Evolutionary conservation across 441 rosid species (phyloP).

Genomic region (Populus hybrid): DNA sequence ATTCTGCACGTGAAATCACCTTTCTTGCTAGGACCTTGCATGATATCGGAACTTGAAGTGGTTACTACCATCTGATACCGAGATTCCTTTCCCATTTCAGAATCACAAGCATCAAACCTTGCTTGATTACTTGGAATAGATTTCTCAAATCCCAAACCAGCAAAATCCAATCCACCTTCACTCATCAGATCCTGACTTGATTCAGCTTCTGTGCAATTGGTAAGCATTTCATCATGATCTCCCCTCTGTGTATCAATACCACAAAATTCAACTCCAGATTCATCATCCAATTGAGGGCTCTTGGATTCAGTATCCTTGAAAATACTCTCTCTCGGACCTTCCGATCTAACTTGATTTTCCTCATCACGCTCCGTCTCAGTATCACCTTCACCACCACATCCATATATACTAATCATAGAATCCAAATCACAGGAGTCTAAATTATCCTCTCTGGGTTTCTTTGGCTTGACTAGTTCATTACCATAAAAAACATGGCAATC

Average conservation of each 20-base stretch:
- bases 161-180: conserved; percentile 17
- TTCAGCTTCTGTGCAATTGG: conserved; percentile 15
- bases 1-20: conserved; percentile 37
- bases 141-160: conserved; percentile 16
- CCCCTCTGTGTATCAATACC: conserved; percentile 14
- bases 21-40: conserved; percentile 19
- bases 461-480: conserved; percentile 20
- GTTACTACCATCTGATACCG: conserved; percentile 8
- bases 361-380: conserved; percentile 15
- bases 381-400: conserved; percentile 10
- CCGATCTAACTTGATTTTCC: conserved; percentile 17
- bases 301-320: conserved; percentile 2
- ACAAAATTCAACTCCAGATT: conserved; percentile 14
- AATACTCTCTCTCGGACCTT: conserved; percentile 13
- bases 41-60: conserved; percentile 18
- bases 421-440: conserved; percentile 23
- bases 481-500: conserved; percentile 6
- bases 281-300: conserved; percentile 18
- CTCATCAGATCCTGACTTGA: conserved; percentile 14
- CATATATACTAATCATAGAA: conserved; percentile 23
- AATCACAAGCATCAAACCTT: conserved; percentile 13
- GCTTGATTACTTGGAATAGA: conserved; percentile 17
- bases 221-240: conserved; percentile 6
- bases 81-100: conserved; percentile 23
- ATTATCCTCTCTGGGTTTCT: conserved; percentile 17